Percentiles rank a stretch among this genome's conserved stretches.
phyloP scores from a whole-genome alignment of 768 basidiomycete species.

The Amylocystis lapponica region DNA sequence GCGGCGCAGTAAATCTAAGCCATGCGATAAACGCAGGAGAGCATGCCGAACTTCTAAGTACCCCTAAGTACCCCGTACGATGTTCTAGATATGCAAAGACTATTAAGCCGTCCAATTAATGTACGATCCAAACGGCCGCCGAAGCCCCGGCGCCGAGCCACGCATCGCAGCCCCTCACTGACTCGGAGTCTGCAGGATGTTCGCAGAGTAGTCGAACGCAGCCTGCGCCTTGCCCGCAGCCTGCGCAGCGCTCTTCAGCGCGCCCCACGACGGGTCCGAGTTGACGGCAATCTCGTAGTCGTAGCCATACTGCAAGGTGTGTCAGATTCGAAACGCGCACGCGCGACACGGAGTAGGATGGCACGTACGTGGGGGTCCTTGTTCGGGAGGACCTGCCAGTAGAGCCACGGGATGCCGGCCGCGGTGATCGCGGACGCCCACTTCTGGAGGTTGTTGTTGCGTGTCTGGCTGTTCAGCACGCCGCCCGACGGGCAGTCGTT shows the following conservation, averaged over 20 bases:
- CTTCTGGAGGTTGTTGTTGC: constrained; percentile 28
- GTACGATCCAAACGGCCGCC: too few relatives aligned
- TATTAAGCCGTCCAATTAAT: too few relatives aligned
- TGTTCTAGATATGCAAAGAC: too few relatives aligned
- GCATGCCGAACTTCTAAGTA: too few relatives aligned
- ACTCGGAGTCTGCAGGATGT: constrained; percentile 3
- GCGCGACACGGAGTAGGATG: background rate
- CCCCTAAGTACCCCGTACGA: too few relatives aligned
- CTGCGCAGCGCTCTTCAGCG: constrained; percentile 12
- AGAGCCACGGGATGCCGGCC: constrained; percentile 32
- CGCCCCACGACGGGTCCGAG: constrained; percentile 16
- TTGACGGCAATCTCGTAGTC: constrained; percentile 20
- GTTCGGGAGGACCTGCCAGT: constrained; percentile 34
- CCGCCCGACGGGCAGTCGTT: constrained; percentile 22
- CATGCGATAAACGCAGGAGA: too few relatives aligned
- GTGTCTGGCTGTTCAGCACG: constrained; percentile 20
- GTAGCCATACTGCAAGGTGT: constrained; percentile 9
- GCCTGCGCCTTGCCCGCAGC: constrained; percentile 8
- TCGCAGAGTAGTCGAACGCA: constrained; percentile 19
- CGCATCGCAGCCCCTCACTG: too few relatives aligned
- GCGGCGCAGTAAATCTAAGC: too few relatives aligned
- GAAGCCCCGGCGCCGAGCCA: too few relatives aligned
- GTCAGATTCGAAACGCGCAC: too few relatives aligned
- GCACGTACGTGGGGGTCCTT: constrained; percentile 27
- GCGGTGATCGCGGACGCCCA: constrained; percentile 29